Evolutionary conservation across 1,284 basidiomycete genomes (phyloP).

Genomic region (Apiotrichum porosum): DNA sequence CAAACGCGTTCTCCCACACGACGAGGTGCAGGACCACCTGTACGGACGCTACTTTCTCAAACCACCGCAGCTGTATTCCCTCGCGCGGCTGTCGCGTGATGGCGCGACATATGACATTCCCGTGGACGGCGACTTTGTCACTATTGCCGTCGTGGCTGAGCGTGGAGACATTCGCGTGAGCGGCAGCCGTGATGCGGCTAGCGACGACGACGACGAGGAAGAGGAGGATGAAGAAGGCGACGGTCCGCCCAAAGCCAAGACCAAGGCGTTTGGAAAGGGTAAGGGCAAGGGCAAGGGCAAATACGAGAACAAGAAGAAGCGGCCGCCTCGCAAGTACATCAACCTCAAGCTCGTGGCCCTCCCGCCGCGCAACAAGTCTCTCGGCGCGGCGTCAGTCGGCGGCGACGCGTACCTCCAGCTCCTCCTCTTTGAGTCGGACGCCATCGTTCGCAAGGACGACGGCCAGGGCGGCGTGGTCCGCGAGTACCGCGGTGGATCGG

Average conservation of each 20-base stretch:
- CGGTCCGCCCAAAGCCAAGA: background rate
- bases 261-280: conserved; percentile 8
- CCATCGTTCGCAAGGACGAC: conserved; percentile 48
- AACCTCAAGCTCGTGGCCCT: conserved; percentile 66
- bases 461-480: conserved; percentile 51
- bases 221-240: conserved; percentile 16
- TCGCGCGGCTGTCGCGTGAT: conserved; percentile 67
- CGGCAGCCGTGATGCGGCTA: conserved; percentile 24
- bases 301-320: conserved; percentile 16
- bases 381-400: conserved; percentile 54
- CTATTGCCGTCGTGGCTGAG: conserved; percentile 88
- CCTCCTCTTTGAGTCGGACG: conserved; percentile 81
- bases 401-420: conserved; percentile 81
- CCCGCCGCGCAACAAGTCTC: conserved; percentile 63
- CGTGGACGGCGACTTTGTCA: conserved; percentile 82
- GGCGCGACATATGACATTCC: conserved; percentile 85
- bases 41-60: conserved; percentile 78
- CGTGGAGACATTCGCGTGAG: conserved; percentile 57
- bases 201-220: conserved; percentile 19
- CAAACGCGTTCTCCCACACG: conserved; percentile 67
- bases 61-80: conserved; percentile 80
- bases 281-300: conserved; percentile 9
- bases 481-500: conserved; percentile 77
- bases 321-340: conserved; percentile 61
- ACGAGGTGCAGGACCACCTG: conserved; percentile 75